These are phyloP conservation scores for Mrakia blollopis DNA, from an alignment of 768 basidiomycete species.

Conservation along the genomic window DNA sequence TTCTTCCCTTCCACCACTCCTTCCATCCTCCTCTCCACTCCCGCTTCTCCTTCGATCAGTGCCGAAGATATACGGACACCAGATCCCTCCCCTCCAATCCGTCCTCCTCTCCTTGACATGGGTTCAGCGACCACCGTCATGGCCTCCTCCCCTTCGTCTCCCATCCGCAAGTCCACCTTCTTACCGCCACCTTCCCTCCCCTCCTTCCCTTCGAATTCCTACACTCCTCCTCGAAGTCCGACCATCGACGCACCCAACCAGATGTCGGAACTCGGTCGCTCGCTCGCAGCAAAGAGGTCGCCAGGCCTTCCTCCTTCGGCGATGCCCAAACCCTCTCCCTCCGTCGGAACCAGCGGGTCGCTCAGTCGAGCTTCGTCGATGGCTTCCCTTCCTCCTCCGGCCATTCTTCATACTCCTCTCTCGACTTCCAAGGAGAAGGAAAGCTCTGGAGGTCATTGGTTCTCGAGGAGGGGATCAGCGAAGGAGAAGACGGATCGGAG, in stretches of 20 bases:
- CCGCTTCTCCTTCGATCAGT: neutral
- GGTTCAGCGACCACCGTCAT: neutral
- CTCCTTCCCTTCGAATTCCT: neutral
- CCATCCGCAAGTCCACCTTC: neutral
- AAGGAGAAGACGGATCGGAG: conserved; percentile 30
- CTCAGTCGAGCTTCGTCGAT: conserved; percentile 4
- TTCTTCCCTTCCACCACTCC: neutral
- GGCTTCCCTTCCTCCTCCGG: conserved; percentile 9
- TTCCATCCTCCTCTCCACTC: neutral
- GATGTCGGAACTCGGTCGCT: neutral
- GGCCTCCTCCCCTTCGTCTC: neutral
- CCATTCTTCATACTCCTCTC: neutral
- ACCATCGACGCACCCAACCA: neutral
- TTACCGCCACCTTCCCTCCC: neutral
- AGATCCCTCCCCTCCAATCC: neutral
- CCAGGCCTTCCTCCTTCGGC: conserved; percentile 8
- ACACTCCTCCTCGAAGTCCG: neutral
- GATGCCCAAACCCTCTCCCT: conserved; percentile 18
- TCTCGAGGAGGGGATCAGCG: conserved; percentile 22
- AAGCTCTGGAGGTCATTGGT: conserved; percentile 34
- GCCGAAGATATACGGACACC: neutral
- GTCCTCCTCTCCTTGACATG: neutral
- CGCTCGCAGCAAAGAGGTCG: neutral
- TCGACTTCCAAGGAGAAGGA: conserved; percentile 26
- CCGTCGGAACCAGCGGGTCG: neutral